These are phyloP conservation scores for Saraca asoca DNA, from an alignment of 331 rosid genomes.

Conservation along the genomic window DNA sequence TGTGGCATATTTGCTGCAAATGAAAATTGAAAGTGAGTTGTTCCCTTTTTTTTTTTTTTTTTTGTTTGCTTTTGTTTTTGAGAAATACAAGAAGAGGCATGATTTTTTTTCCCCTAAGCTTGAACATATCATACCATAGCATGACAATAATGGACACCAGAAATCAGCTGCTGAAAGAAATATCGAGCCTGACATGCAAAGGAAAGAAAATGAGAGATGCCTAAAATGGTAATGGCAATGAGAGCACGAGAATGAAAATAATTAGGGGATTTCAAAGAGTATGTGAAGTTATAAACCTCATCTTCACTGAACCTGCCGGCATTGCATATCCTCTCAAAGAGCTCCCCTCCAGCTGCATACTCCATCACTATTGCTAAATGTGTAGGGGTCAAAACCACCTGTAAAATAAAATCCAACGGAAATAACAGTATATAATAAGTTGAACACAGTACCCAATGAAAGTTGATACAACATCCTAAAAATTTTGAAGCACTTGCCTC, in stretches of 20 bases:
- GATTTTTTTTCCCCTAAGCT: neutral
- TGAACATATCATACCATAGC: slow-evolving; percentile 48
- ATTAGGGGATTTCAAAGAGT: slow-evolving; percentile 15
- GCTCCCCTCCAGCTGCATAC: slow-evolving; percentile 76
- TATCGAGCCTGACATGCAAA: slow-evolving; percentile 53
- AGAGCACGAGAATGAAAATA: slow-evolving; percentile 19
- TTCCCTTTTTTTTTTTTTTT: neutral
- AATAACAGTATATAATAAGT: neutral
- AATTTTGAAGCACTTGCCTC: slow-evolving; percentile 47
- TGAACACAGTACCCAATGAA: slow-evolving; percentile 1
- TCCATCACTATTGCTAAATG: slow-evolving; percentile 68
- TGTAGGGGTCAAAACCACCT: slow-evolving; percentile 73
- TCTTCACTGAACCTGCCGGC: slow-evolving; percentile 73
- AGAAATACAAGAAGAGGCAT: neutral
- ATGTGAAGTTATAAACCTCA: slow-evolving; percentile 43
- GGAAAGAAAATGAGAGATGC: slow-evolving; percentile 22
- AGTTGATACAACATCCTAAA: slow-evolving; percentile 22
- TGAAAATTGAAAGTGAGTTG: slow-evolving; percentile 19
- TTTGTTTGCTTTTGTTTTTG: too few species aligned
- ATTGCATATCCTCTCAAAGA: slow-evolving; percentile 64
- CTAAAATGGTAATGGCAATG: neutral
- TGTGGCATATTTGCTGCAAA: slow-evolving; percentile 68
- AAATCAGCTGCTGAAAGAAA: slow-evolving; percentile 73
- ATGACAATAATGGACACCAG: slow-evolving; percentile 65
- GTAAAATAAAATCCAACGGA: slow-evolving; percentile 25